Evolutionary conservation across 1,284 basidiomycete genomes (phyloP), one percentile per base, ranked within the genome.

Genomic region (Melampsora americana): DNA sequence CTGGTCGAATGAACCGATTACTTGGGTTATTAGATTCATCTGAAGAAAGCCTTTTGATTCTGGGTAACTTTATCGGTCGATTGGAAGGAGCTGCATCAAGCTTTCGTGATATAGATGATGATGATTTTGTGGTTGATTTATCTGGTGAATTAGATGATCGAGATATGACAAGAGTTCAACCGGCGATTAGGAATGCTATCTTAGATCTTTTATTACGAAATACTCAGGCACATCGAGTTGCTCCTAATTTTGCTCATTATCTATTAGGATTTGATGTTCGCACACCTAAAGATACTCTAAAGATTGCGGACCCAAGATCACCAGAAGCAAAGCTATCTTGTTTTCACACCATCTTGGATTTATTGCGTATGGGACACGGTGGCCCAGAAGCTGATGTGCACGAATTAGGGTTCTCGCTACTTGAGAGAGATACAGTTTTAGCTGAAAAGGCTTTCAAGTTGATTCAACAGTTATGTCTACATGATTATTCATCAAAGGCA

Each of bases 211-310:
- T 99, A 77, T 87, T 93, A 59, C 88, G 88, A 71, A 91, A 91
- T 78, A 95, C 94, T 0, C 84, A 87, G n/a, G 82, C 84, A 0
- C 86, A 86, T 61, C 83, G 87, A 12, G 83, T 89, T 0, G 92
- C 89, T 77, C 93, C 95, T 18, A 97, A 95, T 80, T 82, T 97
- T 46, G 91, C 91, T 0, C 93, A 98, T 84, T 91, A 93, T 83
- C 85, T 99, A 11, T 87, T 99, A 44, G 88, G 88, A 6, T 92
- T 95, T 81, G 91, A 87, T 78, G 81, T 86, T 78, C 81, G 84
- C 11, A 81, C 90, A 0, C 83, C 86, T 14, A 53, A 53, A 66
- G 74, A 80, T 67, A 82, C 82, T 78, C 82, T 82, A 79, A 82
- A 80, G 77, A 82, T 84, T 66, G 84, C 83, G 77, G 85, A 84